Evolutionary conservation across 1,284 basidiomycete species (phyloP), one percentile per base, ranked within the genome.

Genomic region (Crepidotus sp.): DNA sequence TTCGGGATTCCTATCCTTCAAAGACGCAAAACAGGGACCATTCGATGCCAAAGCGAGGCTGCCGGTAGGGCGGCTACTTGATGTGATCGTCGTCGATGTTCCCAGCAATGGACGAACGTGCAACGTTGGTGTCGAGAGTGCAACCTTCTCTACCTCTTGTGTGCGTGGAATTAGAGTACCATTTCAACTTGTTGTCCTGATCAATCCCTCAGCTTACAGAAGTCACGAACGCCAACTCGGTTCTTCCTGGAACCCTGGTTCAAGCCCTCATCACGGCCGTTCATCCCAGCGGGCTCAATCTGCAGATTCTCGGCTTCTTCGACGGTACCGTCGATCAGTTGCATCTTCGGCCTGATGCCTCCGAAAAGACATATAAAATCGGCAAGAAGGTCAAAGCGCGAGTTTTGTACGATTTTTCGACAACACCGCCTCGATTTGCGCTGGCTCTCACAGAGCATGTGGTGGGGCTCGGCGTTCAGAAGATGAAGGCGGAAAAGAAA

Each of bases 301-400:
- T 98, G 37, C 93, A 95, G 65, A 73, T 98, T 15, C 76, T 94
- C 24, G 95, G 94, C 2, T 95, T 90, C 65, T 98, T 94, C 62
- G 84, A 92, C 39, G 95, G 91, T 22, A 95, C 92, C 0, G 76
- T 93, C 40, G 93, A 97, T 59, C 68, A 80, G 33, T 77, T 83
- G 50, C 94, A 98, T 63, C 66, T 98, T 15, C 71, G 70, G 3
- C 55, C 66, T 13, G 65, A 71, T 35, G 59, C 68, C 14, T 61
- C 69, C 5, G 71, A 73, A 31, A 72, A 74, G 40, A 63, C 66
- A 27, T 84, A 76, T 65, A 91, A 87, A 61, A 60, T 86, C 37
- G 93, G 92, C 10, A 80, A 89, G 61, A 96, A 90, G 67, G 68
- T 98, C 56, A 91, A 87, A 58, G 85, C 88, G 0, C 73, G 96